These are phyloP conservation scores for Kernera saxatilis DNA, from an alignment of 345 rosid species.

Conservation along the genomic window DNA sequence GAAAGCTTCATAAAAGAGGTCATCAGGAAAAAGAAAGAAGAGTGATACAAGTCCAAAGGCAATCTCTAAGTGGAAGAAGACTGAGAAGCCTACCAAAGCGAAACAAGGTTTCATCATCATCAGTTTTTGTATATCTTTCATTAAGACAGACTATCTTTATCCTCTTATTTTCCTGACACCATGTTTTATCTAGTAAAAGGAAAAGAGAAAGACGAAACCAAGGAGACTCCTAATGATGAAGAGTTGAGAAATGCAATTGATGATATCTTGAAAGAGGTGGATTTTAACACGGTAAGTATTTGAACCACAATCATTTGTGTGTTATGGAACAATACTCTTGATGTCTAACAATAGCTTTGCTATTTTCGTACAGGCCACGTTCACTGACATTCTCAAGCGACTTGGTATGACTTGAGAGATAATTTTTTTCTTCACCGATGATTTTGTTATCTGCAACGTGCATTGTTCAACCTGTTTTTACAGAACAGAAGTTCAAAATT, in stretches of 20 bases:
- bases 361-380: conserved; percentile 70
- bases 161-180: not conserved
- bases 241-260: conserved; percentile 54
- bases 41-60: conserved; percentile 52
- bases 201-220: conserved; percentile 45
- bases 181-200: conserved; percentile 29
- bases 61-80: conserved; percentile 51
- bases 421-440: not conserved
- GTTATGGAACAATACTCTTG: not conserved
- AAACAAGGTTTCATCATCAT: conserved; percentile 23
- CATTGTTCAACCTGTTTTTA: not conserved
- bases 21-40: conserved; percentile 34
- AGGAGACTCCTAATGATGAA: conserved; percentile 39
- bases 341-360: conserved; percentile 9
- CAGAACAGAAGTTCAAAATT: conserved; percentile 37
- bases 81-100: conserved; percentile 41
- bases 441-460: not conserved
- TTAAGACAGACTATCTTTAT: not conserved
- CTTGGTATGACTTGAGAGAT: conserved; percentile 49
- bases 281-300: conserved; percentile 58
- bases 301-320: not conserved
- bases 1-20: no score
- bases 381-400: conserved; percentile 70
- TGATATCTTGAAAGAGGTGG: conserved; percentile 60
- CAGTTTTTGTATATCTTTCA: not conserved